A percentile compares a stretch with the other conserved stretches of the same genome.
phyloP scores from a whole-genome alignment of 2,329 filamentous ascomycete genomes.

The Aspergillus aculeatus region DNA sequence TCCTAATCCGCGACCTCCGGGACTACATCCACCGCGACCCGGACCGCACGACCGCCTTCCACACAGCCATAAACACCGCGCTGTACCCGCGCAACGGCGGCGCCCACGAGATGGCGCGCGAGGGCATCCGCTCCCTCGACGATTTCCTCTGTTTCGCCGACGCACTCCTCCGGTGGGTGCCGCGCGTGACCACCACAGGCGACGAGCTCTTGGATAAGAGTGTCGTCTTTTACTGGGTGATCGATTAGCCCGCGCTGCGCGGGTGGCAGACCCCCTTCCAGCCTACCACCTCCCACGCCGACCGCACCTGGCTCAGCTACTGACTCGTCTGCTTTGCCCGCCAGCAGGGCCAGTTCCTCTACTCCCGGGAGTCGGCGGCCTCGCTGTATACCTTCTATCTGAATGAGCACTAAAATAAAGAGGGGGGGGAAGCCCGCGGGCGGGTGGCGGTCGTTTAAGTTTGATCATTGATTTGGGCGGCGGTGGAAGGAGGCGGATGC shows the following conservation, averaged over 20 bases:
- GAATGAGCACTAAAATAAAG: constrained; percentile 3
- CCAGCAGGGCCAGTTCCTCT: constrained; percentile 11
- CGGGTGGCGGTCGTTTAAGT: constrained; percentile 16
- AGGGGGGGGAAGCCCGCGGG: constrained; percentile 4
- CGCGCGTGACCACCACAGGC: constrained; percentile 1
- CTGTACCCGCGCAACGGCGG: no score
- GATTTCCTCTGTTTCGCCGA: constrained; percentile 9
- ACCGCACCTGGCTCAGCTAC: constrained; percentile 14
- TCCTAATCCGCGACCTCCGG: no score
- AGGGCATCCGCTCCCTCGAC: background rate
- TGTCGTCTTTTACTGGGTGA: constrained; percentile 12
- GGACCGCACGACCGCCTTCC: no score
- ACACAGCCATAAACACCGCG: no score
- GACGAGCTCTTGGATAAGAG: constrained; percentile 12
- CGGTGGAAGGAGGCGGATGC: constrained; percentile 1
- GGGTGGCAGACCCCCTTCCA: constrained; percentile 9
- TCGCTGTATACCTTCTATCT: constrained; percentile 9
- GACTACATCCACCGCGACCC: no score
- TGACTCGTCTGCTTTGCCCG: constrained; percentile 14
- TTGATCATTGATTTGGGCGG: constrained; percentile 9
- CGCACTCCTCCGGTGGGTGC: constrained; percentile 10
- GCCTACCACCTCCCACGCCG: background rate
- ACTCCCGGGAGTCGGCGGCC: constrained; percentile 7
- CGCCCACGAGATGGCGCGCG: no score
- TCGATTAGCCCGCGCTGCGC: constrained; percentile 13